These are phyloP conservation scores for Mucor circinelloides DNA, from an alignment of 371 early-diverging fungal species.

Conservation along the genomic window DNA sequence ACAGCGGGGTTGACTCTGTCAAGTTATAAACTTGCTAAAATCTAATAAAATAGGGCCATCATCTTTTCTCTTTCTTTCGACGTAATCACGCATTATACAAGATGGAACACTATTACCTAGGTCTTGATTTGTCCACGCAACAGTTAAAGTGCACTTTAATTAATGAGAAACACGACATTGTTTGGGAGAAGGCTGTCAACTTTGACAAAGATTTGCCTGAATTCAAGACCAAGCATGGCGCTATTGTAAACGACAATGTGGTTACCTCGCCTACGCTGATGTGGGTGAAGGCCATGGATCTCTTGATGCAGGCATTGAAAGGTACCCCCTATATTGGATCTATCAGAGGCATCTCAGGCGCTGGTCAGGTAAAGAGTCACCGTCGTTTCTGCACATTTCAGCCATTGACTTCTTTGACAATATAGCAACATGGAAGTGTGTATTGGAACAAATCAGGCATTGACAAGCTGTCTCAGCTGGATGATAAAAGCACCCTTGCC, in stretches of 20 bases:
- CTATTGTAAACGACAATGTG: constrained; percentile 45
- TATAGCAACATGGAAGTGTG: constrained; percentile 84
- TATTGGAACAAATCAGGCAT: constrained; percentile 67
- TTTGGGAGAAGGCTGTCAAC: constrained; percentile 51
- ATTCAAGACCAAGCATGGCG: constrained; percentile 57
- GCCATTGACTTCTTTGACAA: background rate
- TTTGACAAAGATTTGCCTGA: constrained; percentile 66
- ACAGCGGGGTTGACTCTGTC: background rate
- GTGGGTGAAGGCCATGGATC: constrained; percentile 81
- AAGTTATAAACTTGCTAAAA: background rate
- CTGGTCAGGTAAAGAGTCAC: constrained; percentile 61
- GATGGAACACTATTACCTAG: constrained; percentile 47
- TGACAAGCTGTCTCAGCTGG: constrained; percentile 38
- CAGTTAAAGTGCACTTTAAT: constrained; percentile 75
- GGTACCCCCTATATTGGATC: constrained; percentile 27
- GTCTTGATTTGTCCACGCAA: constrained; percentile 80
- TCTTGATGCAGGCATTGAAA: constrained; percentile 53
- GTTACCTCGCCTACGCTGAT: constrained; percentile 75
- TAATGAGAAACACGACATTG: constrained; percentile 30
- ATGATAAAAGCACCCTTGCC: constrained; percentile 32
- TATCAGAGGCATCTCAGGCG: constrained; percentile 68
- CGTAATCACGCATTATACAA: background rate
- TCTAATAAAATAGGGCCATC: background rate
- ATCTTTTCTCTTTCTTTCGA: background rate
- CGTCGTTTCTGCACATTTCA: background rate